Percentiles rank a stretch among this genome's conserved stretches.
These are phyloP conservation scores for Hordeum pubiflorum DNA, from an alignment of 202 grass and related monocot species.

Conservation along the genomic window DNA sequence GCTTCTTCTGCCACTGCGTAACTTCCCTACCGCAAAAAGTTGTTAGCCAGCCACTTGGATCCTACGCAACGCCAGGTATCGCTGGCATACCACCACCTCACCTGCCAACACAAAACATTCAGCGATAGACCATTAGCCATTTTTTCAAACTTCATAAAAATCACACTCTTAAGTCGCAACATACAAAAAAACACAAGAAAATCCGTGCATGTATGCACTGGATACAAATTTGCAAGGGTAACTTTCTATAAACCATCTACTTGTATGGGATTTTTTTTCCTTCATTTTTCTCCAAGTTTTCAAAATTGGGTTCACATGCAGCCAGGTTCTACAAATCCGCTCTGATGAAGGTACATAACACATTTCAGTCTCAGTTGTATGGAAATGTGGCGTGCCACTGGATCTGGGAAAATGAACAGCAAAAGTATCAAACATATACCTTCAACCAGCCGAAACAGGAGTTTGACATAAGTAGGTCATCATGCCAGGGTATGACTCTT, in stretches of 20 bases:
- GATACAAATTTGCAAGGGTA: neutral
- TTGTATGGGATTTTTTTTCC: neutral
- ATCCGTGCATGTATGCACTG: neutral
- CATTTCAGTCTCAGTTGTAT: neutral
- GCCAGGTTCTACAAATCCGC: neutral
- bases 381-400: neutral
- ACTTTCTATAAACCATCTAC: neutral
- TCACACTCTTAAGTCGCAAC: neutral
- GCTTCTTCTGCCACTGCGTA: neutral
- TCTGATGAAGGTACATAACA: neutral
- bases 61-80: neutral
- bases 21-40: neutral
- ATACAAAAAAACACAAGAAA: neutral
- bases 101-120: neutral
- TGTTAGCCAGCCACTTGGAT: too few relatives aligned
- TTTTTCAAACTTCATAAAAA: neutral
- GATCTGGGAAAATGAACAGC: neutral
- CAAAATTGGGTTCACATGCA: neutral
- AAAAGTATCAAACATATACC: slow-evolving; percentile 22
- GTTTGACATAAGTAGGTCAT: neutral
- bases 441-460: neutral
- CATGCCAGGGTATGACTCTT: slow-evolving; percentile 1
- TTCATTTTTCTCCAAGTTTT: neutral
- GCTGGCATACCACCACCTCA: too few relatives aligned
- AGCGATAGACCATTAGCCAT: neutral